Base-by-base conservation (phyloP, 257 asterid genomes). In the Jacaranda copaia region DNA sequence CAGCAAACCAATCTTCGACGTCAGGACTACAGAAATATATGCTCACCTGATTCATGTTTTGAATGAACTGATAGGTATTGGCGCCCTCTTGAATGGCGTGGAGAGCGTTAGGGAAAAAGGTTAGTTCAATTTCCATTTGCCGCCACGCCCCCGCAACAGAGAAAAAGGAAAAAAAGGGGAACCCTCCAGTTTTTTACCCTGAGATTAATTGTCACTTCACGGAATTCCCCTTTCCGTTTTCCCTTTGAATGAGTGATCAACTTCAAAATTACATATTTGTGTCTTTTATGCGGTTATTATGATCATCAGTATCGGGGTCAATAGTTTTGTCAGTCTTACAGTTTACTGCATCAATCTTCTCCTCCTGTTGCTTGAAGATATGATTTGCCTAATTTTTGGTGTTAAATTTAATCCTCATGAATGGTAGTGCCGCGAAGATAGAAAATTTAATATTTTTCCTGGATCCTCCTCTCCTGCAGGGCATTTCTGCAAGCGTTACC, bases 51-150 rank as follows among this genome's bases (percentile, higher is more conserved):
- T 55, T 52, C 77, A 69, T 48, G 71, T 14, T 12, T 68, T 62
- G 70, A 49, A 49, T 72, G 81, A 75, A 75, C 81, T 79, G 58
- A 65, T 61, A 68, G 79, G 73, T 56, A 72, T 69, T 78, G 70
- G 57, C 73, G 62, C 70, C 36, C 75, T 68, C 83, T 62, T 85
- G 71, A 88, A 93, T 93, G 98, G 96, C 97, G 81, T 92, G 87
- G 96, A 88, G 91, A 68, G 88, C 84, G 45, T 78, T 84, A 11
- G 92, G 85, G 49, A 84, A 81, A 82, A 92, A 87, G 98, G 98
- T 90, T 20, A 6, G 83, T 19, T 77, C 45, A 39, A 9, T 52
- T 39, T 59, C 19, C 18, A 35, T 16, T 18, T 59, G 38, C 46
- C 1, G 15, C 48, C 35, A 8, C 11, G 45, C 36, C 60, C 45